Percentiles rank a stretch among this genome's conserved stretches.
Evolutionary conservation across 169 alveolate genomes (phyloP).

Genomic region (Eimeria maxima): DNA sequence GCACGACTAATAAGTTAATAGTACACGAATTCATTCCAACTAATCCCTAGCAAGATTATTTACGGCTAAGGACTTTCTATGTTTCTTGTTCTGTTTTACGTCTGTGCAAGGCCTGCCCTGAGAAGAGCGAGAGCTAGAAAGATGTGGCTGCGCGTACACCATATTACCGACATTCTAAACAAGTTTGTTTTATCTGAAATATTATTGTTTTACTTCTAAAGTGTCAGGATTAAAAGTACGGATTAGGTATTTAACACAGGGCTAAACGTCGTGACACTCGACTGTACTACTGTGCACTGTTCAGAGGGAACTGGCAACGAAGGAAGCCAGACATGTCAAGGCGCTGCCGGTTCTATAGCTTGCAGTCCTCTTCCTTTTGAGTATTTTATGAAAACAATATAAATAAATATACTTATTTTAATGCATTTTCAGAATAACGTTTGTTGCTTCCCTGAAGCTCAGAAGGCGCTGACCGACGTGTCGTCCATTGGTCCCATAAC

Average conservation of each 20-base stretch:
- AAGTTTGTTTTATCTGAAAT: neutral
- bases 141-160: neutral
- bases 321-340: neutral
- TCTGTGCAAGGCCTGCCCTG: too few relatives aligned
- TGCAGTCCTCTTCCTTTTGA: neutral
- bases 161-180: neutral
- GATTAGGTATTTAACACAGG: neutral
- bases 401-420: neutral
- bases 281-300: neutral
- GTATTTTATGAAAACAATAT: neutral
- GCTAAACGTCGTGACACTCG: neutral
- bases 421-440: neutral
- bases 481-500: conserved; percentile 50
- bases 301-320: neutral
- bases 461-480: neutral
- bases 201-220: neutral
- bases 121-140: neutral
- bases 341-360: neutral
- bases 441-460: neutral
- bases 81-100: too few relatives aligned
- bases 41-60: too few relatives aligned
- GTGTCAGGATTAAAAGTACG: neutral
- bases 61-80: too few relatives aligned
- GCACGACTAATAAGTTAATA: too few relatives aligned
- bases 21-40: too few relatives aligned